phyloP scores from a whole-genome alignment of 495 filamentous ascomycete species.

The Umbilicaria muhlenbergii region DNA sequence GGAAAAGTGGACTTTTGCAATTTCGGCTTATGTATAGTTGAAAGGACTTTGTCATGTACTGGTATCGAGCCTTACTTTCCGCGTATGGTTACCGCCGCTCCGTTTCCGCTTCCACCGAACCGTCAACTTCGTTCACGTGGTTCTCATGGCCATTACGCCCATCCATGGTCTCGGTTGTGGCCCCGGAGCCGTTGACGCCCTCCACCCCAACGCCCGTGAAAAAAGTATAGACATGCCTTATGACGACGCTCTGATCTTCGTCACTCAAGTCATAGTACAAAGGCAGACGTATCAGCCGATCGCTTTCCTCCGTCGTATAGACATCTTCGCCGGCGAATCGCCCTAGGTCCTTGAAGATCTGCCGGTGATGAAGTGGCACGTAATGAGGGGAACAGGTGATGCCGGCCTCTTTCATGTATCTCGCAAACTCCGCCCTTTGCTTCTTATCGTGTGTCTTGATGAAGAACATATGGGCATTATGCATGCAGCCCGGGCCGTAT shows the following conservation, averaged over 20 bases:
- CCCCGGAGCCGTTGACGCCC: no score
- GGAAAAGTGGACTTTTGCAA: no score
- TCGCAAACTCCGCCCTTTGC: not conserved
- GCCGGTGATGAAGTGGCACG: conserved; percentile 7
- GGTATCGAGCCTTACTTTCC: no score
- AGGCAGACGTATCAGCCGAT: conserved; percentile 1
- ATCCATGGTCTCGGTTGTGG: no score
- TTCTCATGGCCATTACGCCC: no score
- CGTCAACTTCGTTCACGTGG: no score
- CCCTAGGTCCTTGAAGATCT: not conserved
- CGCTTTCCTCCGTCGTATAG: conserved; percentile 3
- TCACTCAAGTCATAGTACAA: conserved; percentile 2
- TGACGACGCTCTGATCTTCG: not conserved
- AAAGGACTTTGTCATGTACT: no score
- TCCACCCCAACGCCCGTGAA: no score
- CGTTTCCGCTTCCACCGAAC: no score
- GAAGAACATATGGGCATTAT: conserved; percentile 12
- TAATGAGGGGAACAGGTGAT: conserved; percentile 8
- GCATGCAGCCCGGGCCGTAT: not conserved
- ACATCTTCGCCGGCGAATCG: not conserved
- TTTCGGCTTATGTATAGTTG: no score
- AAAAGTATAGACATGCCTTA: no score
- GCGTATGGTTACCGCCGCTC: no score
- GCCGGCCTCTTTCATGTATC: not conserved
- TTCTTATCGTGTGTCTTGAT: conserved; percentile 1